Conservation (phyloP, 192 early-diverging fungal genomes). For the Podila epigama region DNA sequence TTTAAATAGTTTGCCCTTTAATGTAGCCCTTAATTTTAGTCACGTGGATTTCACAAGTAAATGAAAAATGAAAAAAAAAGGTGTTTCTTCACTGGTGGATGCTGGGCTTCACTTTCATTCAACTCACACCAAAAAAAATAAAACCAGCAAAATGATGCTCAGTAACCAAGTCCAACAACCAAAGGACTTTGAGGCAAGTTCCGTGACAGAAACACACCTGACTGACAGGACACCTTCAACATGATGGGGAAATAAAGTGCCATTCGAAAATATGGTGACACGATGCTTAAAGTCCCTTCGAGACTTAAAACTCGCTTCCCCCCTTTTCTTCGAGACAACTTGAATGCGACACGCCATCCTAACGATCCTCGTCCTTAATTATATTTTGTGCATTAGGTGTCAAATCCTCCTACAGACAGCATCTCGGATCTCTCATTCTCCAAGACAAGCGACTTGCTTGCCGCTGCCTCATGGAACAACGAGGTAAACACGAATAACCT, state of each 20-base stretch:
- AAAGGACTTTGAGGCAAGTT: constrained; percentile 39
- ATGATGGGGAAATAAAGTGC: too few relatives aligned
- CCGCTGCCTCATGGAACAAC: constrained; percentile 92
- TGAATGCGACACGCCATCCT: too few relatives aligned
- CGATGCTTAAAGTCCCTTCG: too few relatives aligned
- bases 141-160: constrained; percentile 35
- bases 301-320: too few relatives aligned
- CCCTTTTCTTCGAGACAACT: not conserved
- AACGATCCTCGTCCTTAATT: not conserved
- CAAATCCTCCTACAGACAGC: constrained; percentile 74
- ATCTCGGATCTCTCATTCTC: constrained; percentile 85
- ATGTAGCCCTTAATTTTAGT: not conserved
- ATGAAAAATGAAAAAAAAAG: too few relatives aligned
- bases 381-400: constrained; percentile 52
- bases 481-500: constrained; percentile 50
- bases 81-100: too few relatives aligned
- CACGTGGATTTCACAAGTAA: not conserved
- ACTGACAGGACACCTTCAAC: too few relatives aligned
- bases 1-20: not conserved
- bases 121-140: not conserved
- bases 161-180: constrained; percentile 32
- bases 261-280: too few relatives aligned
- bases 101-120: too few relatives aligned
- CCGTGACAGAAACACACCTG: not conserved
- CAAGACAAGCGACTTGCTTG: constrained; percentile 81